A percentile compares a stretch with the other conserved stretches of the same genome.
Conservation (phyloP, 1,284 basidiomycete genomes). For the Austroboletus novae-zelandiae region DNA sequence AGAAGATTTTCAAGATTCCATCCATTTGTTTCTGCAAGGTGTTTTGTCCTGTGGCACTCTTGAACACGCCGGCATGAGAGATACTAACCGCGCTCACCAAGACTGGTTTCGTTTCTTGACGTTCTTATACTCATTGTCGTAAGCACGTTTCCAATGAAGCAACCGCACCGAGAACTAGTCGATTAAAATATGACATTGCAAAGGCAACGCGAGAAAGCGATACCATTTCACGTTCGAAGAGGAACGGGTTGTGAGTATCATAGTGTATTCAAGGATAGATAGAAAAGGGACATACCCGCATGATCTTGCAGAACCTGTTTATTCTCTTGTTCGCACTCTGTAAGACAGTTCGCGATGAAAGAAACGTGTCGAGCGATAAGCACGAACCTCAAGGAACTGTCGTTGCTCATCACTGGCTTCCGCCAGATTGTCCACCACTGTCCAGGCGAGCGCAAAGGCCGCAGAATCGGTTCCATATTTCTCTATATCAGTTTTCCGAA, state of each 20-base stretch:
- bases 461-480: slow-evolving; percentile 3
- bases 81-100: slow-evolving; percentile 27
- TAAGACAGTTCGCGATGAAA: background rate
- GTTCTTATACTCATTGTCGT: slow-evolving; percentile 11
- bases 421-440: too few relatives aligned
- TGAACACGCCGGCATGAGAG: background rate
- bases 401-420: too few relatives aligned
- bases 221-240: background rate
- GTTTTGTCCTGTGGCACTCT: slow-evolving; percentile 31
- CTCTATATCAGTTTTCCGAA: slow-evolving; percentile 22
- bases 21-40: slow-evolving; percentile 36
- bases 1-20: slow-evolving; percentile 40
- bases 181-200: background rate
- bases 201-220: background rate
- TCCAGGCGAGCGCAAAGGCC: background rate
- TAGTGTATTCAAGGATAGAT: background rate
- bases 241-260: background rate
- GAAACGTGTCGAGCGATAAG: background rate
- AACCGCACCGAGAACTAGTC: slow-evolving; percentile 36
- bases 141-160: slow-evolving; percentile 33
- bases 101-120: slow-evolving; percentile 29
- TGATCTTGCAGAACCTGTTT: slow-evolving; percentile 18
- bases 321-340: slow-evolving; percentile 11
- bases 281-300: slow-evolving; percentile 20
- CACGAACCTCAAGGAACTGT: background rate